These are phyloP conservation scores for Cladorrhinum samala DNA, from an alignment of 495 filamentous ascomycete genomes.

Conservation along the genomic window DNA sequence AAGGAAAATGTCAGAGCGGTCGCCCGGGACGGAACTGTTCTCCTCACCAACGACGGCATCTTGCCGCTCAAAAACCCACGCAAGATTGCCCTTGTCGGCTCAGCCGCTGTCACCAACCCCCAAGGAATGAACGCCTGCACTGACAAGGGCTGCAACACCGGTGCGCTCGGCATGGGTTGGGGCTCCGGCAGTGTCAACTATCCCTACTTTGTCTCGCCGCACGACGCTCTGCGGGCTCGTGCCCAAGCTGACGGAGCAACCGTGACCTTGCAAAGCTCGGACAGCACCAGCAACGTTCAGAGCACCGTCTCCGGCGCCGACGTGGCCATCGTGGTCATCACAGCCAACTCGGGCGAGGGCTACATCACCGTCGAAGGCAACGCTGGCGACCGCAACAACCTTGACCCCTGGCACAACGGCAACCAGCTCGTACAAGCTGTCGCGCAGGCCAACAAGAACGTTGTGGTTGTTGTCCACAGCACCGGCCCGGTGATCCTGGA, in stretches of 20 bases:
- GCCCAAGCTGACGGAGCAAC: conserved; percentile 43
- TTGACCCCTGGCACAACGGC: conserved; percentile 70
- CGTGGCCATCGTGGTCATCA: conserved; percentile 61
- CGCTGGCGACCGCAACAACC: conserved; percentile 54
- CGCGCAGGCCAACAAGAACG: conserved; percentile 54
- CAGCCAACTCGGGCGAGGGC: conserved; percentile 59
- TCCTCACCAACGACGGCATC: conserved; percentile 67
- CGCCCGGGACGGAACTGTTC: conserved; percentile 58
- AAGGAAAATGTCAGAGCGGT: conserved; percentile 53
- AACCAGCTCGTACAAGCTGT: conserved; percentile 66
- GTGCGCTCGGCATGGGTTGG: conserved; percentile 57
- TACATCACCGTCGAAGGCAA: conserved; percentile 58
- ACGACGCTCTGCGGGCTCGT: conserved; percentile 46
- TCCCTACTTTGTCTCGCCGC: conserved; percentile 52
- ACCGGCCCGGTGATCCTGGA: conserved; percentile 83
- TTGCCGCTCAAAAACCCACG: conserved; percentile 56
- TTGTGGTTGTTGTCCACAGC: conserved; percentile 90
- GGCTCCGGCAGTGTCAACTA: conserved; percentile 53
- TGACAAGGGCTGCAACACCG: conserved; percentile 56
- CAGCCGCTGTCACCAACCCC: conserved; percentile 63
- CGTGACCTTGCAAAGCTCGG: conserved; percentile 45
- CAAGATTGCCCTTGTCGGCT: conserved; percentile 63
- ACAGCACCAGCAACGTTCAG: conserved; percentile 42
- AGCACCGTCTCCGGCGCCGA: conserved; percentile 49
- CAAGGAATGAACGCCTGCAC: conserved; percentile 46